phyloP scores from a whole-genome alignment of 108 stramenopile genomes.

The Cylindrotheca fusiformis region DNA sequence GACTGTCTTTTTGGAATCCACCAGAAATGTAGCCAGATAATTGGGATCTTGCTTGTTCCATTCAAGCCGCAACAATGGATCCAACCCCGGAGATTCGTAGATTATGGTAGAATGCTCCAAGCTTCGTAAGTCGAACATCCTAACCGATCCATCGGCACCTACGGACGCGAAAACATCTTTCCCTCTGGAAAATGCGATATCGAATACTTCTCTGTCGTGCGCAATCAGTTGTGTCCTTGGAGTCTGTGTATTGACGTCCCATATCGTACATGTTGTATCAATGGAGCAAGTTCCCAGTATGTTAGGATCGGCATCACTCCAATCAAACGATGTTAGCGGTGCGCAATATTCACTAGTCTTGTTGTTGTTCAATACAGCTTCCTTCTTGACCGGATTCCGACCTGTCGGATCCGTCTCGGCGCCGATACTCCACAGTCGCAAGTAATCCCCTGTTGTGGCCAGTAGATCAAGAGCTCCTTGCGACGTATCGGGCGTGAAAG shows the following conservation, averaged over 20 bases:
- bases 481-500: slow-evolving; percentile 77
- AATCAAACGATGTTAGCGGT: slow-evolving; percentile 93
- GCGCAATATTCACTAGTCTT: slow-evolving; percentile 97
- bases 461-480: slow-evolving; percentile 76
- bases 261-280: slow-evolving; percentile 99
- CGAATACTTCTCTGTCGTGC: slow-evolving; percentile 99
- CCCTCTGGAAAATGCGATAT: slow-evolving; percentile 91
- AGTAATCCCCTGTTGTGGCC: slow-evolving; percentile 97
- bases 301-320: slow-evolving; percentile 92
- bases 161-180: slow-evolving; percentile 97
- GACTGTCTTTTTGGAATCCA: slow-evolving; percentile 82
- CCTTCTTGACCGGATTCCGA: slow-evolving; percentile 57
- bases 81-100: slow-evolving; percentile 91
- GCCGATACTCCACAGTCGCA: slow-evolving; percentile 86
- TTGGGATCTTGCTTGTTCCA: slow-evolving; percentile 99
- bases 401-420: slow-evolving; percentile 34
- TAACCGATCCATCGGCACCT: slow-evolving; percentile 96
- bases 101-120: slow-evolving; percentile 98
- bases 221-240: slow-evolving; percentile 97
- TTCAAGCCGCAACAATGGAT: slow-evolving; percentile 90
- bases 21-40: slow-evolving; percentile 92
- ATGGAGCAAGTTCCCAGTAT: slow-evolving; percentile 90
- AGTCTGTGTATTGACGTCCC: slow-evolving; percentile 87
- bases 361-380: slow-evolving; percentile 94
- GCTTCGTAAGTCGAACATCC: slow-evolving; percentile 95